A percentile compares a stretch with the other conserved stretches of the same genome.
phyloP scores from a whole-genome alignment of 371 early-diverging fungal species.

The Gilbertella persicaria region DNA sequence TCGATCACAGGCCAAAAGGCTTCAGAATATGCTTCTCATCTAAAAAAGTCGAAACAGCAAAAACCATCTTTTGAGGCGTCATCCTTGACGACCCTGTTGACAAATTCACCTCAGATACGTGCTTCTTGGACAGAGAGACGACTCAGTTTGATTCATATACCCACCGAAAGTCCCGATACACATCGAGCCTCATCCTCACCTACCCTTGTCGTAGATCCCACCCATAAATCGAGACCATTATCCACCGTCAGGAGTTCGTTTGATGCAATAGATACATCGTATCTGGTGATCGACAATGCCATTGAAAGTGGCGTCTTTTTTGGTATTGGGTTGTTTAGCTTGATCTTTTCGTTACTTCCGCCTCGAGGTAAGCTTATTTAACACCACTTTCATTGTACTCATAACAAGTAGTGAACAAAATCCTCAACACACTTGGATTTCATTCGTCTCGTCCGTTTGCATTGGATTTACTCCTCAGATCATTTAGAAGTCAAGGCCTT shows the following conservation, averaged over 20 bases:
- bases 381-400: not conserved
- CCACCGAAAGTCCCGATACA: not conserved
- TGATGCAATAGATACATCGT: not conserved
- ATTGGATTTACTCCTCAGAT: conserved; percentile 39
- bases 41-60: conserved; percentile 20
- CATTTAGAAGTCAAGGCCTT: conserved; percentile 36
- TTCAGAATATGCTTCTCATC: conserved; percentile 34
- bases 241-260: not conserved
- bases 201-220: not conserved
- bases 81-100: not conserved
- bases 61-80: not conserved
- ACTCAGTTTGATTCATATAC: conserved; percentile 24
- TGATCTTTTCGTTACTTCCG: conserved; percentile 50
- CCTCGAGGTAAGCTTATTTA: conserved; percentile 35
- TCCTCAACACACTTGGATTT: conserved; percentile 49
- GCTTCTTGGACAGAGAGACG: conserved; percentile 30
- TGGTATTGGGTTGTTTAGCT: conserved; percentile 47
- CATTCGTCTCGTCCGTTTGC: conserved; percentile 54
- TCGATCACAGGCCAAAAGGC: conserved; percentile 41
- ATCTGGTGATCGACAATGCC: conserved; percentile 19
- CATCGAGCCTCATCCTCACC: no score
- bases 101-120: conserved; percentile 9
- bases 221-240: conserved; percentile 3
- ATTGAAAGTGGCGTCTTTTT: conserved; percentile 50
- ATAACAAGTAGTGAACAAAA: conserved; percentile 35